Conservation (phyloP, 169 alveolate genomes). For the Cyclospora cayetanensis region DNA sequence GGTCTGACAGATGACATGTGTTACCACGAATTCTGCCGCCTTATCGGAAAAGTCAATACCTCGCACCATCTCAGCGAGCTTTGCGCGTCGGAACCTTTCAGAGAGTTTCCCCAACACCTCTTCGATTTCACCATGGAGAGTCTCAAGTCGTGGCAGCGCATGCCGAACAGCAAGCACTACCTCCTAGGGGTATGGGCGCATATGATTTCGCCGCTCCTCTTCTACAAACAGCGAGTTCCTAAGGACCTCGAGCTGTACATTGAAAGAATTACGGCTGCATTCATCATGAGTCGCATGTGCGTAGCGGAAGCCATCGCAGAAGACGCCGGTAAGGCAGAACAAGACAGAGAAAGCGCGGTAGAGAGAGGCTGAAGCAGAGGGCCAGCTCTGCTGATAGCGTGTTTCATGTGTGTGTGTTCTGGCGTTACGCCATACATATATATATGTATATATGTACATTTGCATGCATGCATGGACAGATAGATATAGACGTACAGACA, state of each 20-base stretch:
- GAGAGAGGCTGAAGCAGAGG: too few relatives aligned
- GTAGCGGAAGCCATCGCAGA: conserved; percentile 83
- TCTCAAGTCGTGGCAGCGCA: conserved; percentile 87
- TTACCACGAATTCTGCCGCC: conserved; percentile 92
- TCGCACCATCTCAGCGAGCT: conserved; percentile 88
- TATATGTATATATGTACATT: not conserved
- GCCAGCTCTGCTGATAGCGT: too few relatives aligned
- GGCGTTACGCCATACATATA: not conserved
- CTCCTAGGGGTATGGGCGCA: conserved; percentile 93
- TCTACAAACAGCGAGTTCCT: conserved; percentile 87
- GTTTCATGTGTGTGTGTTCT: too few relatives aligned
- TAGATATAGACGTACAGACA: not conserved
- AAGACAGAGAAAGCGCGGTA: too few relatives aligned
- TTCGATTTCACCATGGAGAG: conserved; percentile 90
- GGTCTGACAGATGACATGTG: conserved; percentile 91
- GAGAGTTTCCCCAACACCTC: conserved; percentile 91
- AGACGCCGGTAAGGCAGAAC: conserved; percentile 51
- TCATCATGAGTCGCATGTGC: conserved; percentile 82
- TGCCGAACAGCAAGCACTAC: conserved; percentile 93
- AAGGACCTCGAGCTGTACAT: conserved; percentile 83
- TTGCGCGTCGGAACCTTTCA: conserved; percentile 76
- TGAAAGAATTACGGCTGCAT: conserved; percentile 81
- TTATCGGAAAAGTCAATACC: conserved; percentile 91
- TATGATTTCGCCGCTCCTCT: conserved; percentile 89
- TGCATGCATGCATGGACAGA: not conserved